These are phyloP conservation scores for Paracamarosporium sp. DNA, from an alignment of 2,329 filamentous ascomycete species.

Conservation along the genomic window DNA sequence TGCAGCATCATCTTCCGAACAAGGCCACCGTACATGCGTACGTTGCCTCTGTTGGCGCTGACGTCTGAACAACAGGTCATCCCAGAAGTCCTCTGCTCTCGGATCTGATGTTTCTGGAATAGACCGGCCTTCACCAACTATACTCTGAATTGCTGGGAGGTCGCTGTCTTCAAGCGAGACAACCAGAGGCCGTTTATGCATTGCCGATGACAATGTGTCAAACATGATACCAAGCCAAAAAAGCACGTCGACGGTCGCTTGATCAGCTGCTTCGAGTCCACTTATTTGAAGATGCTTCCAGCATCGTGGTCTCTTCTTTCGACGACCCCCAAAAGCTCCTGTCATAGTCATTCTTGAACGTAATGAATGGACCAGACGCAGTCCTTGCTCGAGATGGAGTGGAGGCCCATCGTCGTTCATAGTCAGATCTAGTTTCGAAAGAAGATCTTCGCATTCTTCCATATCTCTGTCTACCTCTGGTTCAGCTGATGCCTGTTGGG, in stretches of 20 bases:
- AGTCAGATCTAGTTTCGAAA: slow-evolving; percentile 39
- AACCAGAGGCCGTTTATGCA: slow-evolving; percentile 56
- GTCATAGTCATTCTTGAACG: slow-evolving; percentile 37
- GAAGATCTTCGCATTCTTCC: slow-evolving; percentile 35
- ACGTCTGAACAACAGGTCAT: slow-evolving; percentile 46
- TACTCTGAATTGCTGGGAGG: slow-evolving; percentile 21
- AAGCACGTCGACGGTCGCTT: slow-evolving; percentile 59
- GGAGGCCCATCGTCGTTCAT: slow-evolving; percentile 46
- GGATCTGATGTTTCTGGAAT: neutral
- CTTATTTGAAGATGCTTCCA: slow-evolving; percentile 22
- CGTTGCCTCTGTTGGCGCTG: slow-evolving; percentile 25
- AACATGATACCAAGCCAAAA: slow-evolving; percentile 66
- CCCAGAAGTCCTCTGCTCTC: slow-evolving; percentile 45
- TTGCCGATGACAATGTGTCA: slow-evolving; percentile 61
- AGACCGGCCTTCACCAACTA: neutral
- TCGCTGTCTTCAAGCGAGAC: slow-evolving; percentile 57
- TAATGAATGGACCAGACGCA: slow-evolving; percentile 48
- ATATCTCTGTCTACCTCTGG: slow-evolving; percentile 20
- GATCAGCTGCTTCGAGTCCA: slow-evolving; percentile 43
- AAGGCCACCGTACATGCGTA: slow-evolving; percentile 58
- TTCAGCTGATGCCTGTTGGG: neutral
- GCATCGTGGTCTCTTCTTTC: slow-evolving; percentile 15
- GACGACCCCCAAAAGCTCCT: slow-evolving; percentile 13
- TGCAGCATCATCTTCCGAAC: slow-evolving; percentile 60
- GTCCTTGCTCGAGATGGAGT: slow-evolving; percentile 48